Evolutionary conservation across 192 early-diverging fungal genomes (phyloP).

Genomic region (Coemansia sp.): DNA sequence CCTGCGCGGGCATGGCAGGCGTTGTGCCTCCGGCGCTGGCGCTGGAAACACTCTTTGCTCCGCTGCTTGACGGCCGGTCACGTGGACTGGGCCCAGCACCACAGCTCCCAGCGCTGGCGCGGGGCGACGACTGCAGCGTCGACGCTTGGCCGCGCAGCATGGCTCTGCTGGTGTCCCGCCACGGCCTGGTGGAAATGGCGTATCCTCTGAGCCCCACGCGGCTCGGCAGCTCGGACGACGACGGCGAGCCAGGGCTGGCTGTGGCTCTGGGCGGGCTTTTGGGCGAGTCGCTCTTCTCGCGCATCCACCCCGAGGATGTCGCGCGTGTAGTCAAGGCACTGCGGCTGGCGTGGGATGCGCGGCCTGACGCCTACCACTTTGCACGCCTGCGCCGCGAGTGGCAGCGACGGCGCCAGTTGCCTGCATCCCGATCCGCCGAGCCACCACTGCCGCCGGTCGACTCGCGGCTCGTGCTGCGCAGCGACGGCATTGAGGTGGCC

Average conservation of each 20-base stretch:
- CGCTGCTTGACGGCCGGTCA: slow-evolving; percentile 6
- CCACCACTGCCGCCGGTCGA: no score
- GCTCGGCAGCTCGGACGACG: slow-evolving; percentile 11
- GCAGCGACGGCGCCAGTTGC: slow-evolving; percentile 43
- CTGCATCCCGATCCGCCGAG: no score
- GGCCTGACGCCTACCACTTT: slow-evolving; percentile 50
- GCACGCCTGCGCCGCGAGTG: slow-evolving; percentile 49
- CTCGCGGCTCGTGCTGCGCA: slow-evolving; percentile 16
- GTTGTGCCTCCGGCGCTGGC: slow-evolving; percentile 46
- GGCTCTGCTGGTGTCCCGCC: slow-evolving; percentile 51
- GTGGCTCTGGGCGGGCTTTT: slow-evolving; percentile 38
- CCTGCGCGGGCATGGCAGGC: slow-evolving; percentile 23
- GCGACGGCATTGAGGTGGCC: slow-evolving; percentile 45
- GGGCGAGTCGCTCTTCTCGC: slow-evolving; percentile 49
- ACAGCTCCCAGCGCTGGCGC: slow-evolving; percentile 23
- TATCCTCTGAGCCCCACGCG: slow-evolving; percentile 32
- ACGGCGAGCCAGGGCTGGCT: slow-evolving; percentile 12
- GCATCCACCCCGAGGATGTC: slow-evolving; percentile 50
- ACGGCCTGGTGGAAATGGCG: slow-evolving; percentile 53
- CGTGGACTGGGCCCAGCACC: slow-evolving; percentile 36
- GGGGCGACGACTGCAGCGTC: slow-evolving; percentile 2
- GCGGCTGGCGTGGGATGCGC: slow-evolving; percentile 48
- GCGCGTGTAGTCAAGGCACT: slow-evolving; percentile 45
- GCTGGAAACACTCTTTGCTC: slow-evolving; percentile 37
- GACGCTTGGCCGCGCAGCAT: slow-evolving; percentile 28